Percentiles rank a stretch among this genome's conserved stretches.
Evolutionary conservation across 2,329 filamentous ascomycete genomes (phyloP).

Genomic region (Fusarium metavorans): DNA sequence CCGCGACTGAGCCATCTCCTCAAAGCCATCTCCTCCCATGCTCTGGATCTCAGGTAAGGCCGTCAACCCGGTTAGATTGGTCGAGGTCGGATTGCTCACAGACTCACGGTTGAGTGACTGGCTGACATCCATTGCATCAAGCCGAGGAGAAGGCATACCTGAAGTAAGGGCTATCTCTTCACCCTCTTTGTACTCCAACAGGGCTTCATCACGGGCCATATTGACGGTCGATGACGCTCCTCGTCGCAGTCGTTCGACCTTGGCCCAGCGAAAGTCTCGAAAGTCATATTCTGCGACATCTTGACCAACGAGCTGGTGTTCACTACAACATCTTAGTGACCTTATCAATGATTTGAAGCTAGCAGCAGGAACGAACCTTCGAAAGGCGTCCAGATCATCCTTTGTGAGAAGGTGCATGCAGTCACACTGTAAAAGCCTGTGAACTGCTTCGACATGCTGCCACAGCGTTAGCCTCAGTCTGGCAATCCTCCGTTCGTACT

Average conservation of each 20-base stretch:
- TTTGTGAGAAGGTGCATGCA: neutral
- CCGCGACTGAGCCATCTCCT: neutral
- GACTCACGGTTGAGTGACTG: neutral
- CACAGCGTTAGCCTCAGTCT: neutral
- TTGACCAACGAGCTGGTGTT: neutral
- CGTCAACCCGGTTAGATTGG: neutral
- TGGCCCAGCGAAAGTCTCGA: neutral
- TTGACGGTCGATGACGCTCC: neutral
- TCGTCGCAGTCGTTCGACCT: neutral
- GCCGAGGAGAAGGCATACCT: neutral
- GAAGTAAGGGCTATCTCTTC: neutral
- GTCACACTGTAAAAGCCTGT: neutral
- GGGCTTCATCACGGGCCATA: neutral
- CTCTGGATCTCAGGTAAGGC: neutral
- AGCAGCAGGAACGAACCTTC: neutral
- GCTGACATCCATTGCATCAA: neutral
- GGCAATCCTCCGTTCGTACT: neutral
- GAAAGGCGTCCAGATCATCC: neutral
- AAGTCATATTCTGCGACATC: neutral
- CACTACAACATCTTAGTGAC: neutral
- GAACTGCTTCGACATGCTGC: neutral
- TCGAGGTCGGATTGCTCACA: neutral
- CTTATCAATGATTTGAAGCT: too few species aligned
- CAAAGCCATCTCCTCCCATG: neutral
- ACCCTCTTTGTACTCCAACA: neutral